Evolutionary conservation across 1,139 yeast genomes (phyloP).

Genomic region (Saccharomyces pastorianus): DNA sequence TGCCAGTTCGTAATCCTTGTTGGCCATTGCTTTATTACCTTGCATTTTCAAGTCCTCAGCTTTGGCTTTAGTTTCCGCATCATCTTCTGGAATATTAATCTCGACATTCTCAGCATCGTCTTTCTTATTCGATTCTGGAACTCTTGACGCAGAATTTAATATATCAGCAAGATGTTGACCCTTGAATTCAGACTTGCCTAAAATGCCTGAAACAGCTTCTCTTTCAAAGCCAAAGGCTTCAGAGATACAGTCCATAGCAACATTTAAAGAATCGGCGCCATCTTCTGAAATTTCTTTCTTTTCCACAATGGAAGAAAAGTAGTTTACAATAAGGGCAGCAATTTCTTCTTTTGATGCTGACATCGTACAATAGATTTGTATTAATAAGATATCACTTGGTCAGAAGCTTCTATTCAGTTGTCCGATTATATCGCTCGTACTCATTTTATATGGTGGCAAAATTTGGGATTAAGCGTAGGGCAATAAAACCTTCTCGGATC

Average conservation of each 20-base stretch:
- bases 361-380: conserved; percentile 14
- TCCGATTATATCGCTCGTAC: not conserved
- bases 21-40: conserved; percentile 91
- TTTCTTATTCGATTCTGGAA: not conserved
- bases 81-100: conserved; percentile 38
- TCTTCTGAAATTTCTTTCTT: conserved; percentile 67
- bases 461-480: not conserved
- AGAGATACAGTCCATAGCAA: conserved; percentile 85
- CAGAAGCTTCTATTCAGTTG: not conserved
- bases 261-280: conserved; percentile 84
- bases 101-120: conserved; percentile 30
- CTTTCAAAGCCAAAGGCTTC: conserved; percentile 74
- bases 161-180: conserved; percentile 47
- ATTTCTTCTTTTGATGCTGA: conserved; percentile 46
- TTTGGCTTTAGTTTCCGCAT: conserved; percentile 46
- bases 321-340: conserved; percentile 68
- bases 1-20: conserved; percentile 61
- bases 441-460: not conserved
- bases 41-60: conserved; percentile 81
- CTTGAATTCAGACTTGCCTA: conserved; percentile 35
- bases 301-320: conserved; percentile 52
- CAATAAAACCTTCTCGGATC: not conserved
- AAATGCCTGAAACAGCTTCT: conserved; percentile 36
- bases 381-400: not conserved
- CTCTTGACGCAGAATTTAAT: conserved; percentile 20